Base-by-base conservation (phyloP, 352 stramenopile species). In the Phytopythium delawarense region DNA sequence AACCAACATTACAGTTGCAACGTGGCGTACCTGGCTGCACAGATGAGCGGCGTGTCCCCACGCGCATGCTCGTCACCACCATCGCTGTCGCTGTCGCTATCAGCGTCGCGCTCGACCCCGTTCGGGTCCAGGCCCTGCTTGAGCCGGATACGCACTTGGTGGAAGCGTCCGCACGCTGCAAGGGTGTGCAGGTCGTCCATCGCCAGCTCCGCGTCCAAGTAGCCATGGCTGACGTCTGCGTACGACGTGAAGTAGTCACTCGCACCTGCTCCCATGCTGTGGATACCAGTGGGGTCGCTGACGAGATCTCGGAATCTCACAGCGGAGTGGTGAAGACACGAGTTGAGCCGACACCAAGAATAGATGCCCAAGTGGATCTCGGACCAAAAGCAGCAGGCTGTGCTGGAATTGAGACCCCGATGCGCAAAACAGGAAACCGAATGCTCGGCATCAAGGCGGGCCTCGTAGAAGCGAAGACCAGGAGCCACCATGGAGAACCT, bases 111-210 rank as follows among this genome's bases (percentile, higher is more conserved):
- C 16, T 53, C 52, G 40, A 62, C 62, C 15, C 69, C 74, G 51
- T 90, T 88, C 8, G 81, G 81, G n/a, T 90, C 70, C 61, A 90
- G 71, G 1, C 81, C 81, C 35, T 83, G 71, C 56, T 80, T 81
- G 44, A 90, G 56, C 8, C 72, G 67, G n/a, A 76, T 67, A 30
- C 69, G 72, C 44, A 88, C 76, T 16, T 66, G 57, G 30, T 75
- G 69, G 51, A 75, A 69, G 23, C 71, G 58, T 7, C 81, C 78
- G 62, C 76, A 69, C 11, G 75, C 78, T 15, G 81, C 76, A 23
- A 86, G 56, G n/a, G 59, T 59, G 32, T 87, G 81, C 30, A 87
- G 52, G 53, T 88, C 69, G 30, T 84, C 65, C 23, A 75, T 76
- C 8, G 64, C 75, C 16, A 89, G 69, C 64, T 89, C 80, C 2